Percentiles rank a stretch among this genome's conserved stretches.
These are phyloP conservation scores for Aspergillus carbonarius DNA, from an alignment of 2,329 filamentous ascomycete genomes.

Conservation along the genomic window DNA sequence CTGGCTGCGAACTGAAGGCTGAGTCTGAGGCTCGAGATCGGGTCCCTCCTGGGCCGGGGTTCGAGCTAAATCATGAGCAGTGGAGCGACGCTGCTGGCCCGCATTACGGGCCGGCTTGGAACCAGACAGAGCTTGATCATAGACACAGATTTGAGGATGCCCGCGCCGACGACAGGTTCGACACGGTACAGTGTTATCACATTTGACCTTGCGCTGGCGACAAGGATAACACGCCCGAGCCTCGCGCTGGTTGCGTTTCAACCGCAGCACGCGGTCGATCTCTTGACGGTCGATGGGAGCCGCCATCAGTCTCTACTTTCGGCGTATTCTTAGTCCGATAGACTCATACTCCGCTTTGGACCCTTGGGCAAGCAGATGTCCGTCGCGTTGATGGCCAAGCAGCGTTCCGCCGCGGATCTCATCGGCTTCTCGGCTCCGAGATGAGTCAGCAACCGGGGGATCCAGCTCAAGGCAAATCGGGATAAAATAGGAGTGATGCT, in stretches of 20 bases:
- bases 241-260: slow-evolving; percentile 31
- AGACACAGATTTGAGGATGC: slow-evolving; percentile 32
- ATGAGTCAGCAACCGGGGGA: background rate
- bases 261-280: slow-evolving; percentile 29
- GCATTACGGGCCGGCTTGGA: background rate
- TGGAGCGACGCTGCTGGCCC: background rate
- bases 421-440: background rate
- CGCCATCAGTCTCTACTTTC: background rate
- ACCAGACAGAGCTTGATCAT: slow-evolving; percentile 9
- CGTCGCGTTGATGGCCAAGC: background rate
- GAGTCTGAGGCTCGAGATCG: background rate
- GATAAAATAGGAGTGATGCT: too few species aligned
- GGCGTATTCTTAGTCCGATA: background rate
- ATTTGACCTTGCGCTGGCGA: slow-evolving; percentile 38
- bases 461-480: background rate
- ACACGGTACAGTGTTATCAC: slow-evolving; percentile 31
- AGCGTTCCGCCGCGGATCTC: background rate
- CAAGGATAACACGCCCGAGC: slow-evolving; percentile 36
- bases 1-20: background rate
- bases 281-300: slow-evolving; percentile 23
- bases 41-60: background rate
- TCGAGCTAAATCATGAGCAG: background rate
- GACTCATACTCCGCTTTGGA: background rate
- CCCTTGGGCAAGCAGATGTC: background rate
- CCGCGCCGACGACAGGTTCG: slow-evolving; percentile 27